Percentiles rank a stretch among this genome's conserved stretches.
Evolutionary conservation across 2,329 filamentous ascomycete species (phyloP).

Genomic region (Stromatinia cepivora): DNA sequence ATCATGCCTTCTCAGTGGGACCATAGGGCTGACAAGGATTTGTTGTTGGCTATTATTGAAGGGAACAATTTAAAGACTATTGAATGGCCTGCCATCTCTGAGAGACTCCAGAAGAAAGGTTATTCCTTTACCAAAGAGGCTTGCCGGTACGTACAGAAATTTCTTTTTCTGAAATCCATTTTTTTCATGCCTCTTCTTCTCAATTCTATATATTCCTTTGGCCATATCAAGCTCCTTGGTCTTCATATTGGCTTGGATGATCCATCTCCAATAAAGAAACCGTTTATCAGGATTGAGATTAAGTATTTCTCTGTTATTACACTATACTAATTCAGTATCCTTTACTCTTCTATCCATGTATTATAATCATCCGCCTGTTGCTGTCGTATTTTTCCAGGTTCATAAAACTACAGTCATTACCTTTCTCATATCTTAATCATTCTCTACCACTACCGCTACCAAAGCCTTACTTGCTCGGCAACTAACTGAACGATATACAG

Average conservation of each 20-base stretch:
- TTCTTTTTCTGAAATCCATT: background rate
- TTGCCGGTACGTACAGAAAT: slow-evolving; percentile 36
- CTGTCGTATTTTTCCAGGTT: background rate
- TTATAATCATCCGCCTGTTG: background rate
- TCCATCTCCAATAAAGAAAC: background rate
- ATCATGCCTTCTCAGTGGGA: slow-evolving; percentile 32
- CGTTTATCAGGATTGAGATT: background rate
- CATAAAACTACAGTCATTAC: background rate
- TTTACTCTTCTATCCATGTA: background rate
- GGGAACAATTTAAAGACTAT: slow-evolving; percentile 32
- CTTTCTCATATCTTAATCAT: background rate
- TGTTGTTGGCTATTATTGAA: slow-evolving; percentile 39
- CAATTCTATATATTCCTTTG: background rate
- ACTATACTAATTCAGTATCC: background rate
- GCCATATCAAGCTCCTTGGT: background rate
- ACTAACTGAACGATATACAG: slow-evolving; percentile 27
- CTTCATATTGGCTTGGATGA: background rate
- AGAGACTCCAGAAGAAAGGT: slow-evolving; percentile 30
- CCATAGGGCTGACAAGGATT: slow-evolving; percentile 34
- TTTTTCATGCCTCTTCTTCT: background rate
- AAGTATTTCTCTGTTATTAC: background rate
- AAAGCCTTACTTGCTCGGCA: background rate
- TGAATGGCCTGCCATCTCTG: slow-evolving; percentile 34
- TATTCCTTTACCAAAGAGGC: slow-evolving; percentile 38
- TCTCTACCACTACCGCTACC: too few species aligned